A percentile compares a stretch with the other conserved stretches of the same genome.
Conservation (phyloP, 331 rosid species). For the Pyracantha coccinea region DNA sequence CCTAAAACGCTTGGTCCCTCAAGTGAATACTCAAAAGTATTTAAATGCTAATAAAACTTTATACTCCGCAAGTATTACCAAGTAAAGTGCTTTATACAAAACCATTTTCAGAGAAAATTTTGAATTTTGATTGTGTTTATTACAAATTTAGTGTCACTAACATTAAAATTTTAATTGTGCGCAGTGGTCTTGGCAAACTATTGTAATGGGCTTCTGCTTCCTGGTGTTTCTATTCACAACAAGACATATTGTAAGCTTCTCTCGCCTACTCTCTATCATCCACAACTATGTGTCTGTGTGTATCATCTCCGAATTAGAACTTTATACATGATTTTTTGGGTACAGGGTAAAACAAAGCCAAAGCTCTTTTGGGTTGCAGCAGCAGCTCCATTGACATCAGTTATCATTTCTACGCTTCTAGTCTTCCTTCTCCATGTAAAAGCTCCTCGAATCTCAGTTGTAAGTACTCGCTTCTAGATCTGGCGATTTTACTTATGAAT, state of each 20-base stretch:
- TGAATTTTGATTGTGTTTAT: no score
- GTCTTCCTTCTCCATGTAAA: conserved; percentile 57
- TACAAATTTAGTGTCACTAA: neutral
- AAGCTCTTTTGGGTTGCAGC: conserved; percentile 88
- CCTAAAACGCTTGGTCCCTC: no score
- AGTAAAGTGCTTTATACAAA: neutral
- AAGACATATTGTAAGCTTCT: conserved; percentile 72
- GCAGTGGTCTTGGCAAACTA: conserved; percentile 99
- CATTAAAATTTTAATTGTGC: neutral
- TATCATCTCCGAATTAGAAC: neutral
- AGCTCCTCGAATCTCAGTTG: conserved; percentile 50
- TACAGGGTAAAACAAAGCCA: conserved; percentile 82
- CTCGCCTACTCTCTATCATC: neutral
- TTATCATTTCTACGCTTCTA: conserved; percentile 67
- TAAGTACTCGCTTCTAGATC: conserved; percentile 24
- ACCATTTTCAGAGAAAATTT: neutral
- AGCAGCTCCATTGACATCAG: conserved; percentile 92
- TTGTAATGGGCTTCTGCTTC: conserved; percentile 62
- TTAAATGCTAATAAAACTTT: no score
- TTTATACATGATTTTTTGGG: neutral
- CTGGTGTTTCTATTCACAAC: conserved; percentile 53
- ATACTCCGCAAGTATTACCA: neutral
- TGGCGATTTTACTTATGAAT: neutral
- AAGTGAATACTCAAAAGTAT: no score
- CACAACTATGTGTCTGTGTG: neutral